Base-by-base conservation (phyloP, 106 monocot species). In the Allium fistulosum region DNA sequence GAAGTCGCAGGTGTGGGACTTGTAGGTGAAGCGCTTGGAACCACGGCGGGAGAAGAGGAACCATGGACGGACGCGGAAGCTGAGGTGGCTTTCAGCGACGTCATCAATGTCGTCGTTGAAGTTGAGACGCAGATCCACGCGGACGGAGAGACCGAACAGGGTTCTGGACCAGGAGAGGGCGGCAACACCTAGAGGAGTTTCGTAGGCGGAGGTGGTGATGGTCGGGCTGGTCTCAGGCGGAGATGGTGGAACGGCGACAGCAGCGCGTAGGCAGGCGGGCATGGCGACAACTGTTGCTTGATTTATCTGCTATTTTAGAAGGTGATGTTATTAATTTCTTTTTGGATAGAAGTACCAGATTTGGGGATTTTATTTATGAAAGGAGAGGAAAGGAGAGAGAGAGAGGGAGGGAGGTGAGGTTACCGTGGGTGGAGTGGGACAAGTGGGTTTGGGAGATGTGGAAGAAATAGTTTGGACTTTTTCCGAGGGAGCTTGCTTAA, bases 111-210 rank as follows among this genome's bases (percentile, higher is more conserved):
- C 77, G 63, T 66, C 69, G 67, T 75, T 77, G 72, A 90, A 84
- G 57, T 80, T 74, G 72, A 90, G 76, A 68, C 94, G 90, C 69
- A 94, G 69, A 16, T 82, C 77, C 63, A 69, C 71, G 66, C 77
- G 80, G 67, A 90, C 85, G 53, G 81, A 75, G 70, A 91, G 78
- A 67, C 94, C 94, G 73, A 95, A 61, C 53, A 77, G 62, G 53
- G 85, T 79, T 8, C 91, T 75, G 27, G 87, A 91, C 94, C 94
- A 95, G 15, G 81, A 77, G 26, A 95, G 73, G 26, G 81, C 81
- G 48, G 72, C 85, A 48, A 81, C 28, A 26, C 94, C 91, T 14
- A 77, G 63, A 17, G 52, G 72, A 8, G 91, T 88, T 63, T 95
- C 83, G 88, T 95, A 95, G 72, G 85, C 77, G 48, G 94, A 88